A percentile compares a stretch with the other conserved stretches of the same genome.
Conservation (phyloP, 1,284 basidiomycete genomes). For the Malassezia yamatoensis region DNA sequence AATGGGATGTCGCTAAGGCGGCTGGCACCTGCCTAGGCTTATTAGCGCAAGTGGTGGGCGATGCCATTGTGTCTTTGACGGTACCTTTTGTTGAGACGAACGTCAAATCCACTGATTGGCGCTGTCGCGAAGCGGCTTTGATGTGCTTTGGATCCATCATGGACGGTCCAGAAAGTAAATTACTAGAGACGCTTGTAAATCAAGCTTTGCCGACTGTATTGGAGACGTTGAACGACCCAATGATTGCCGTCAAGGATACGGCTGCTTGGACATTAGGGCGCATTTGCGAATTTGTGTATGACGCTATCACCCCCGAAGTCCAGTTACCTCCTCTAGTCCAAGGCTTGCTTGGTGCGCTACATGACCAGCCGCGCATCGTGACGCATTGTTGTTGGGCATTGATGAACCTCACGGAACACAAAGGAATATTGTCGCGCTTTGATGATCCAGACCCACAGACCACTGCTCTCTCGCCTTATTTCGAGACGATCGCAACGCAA, state of each 20-base stretch:
- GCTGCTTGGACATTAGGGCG: constrained; percentile 95
- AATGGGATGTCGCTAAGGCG: constrained; percentile 98
- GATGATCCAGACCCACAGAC: constrained; percentile 54
- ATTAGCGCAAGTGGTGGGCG: constrained; percentile 79
- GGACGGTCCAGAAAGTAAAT: constrained; percentile 79
- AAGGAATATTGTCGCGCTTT: constrained; percentile 32
- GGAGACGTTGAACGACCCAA: constrained; percentile 82
- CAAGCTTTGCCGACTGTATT: constrained; percentile 90
- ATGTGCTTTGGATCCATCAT: constrained; percentile 98
- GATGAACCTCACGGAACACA: constrained; percentile 63
- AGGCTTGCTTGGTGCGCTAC: constrained; percentile 70
- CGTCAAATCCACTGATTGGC: constrained; percentile 84
- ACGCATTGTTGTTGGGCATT: constrained; percentile 93
- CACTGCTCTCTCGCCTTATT: constrained; percentile 72
- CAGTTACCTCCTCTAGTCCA: constrained; percentile 75
- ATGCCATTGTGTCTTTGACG: constrained; percentile 78
- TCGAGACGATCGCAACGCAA: constrained; percentile 56
- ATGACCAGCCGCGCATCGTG: constrained; percentile 73
- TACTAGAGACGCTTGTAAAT: constrained; percentile 79
- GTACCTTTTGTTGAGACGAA: constrained; percentile 97
- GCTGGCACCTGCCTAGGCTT: constrained; percentile 85
- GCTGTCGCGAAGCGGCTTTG: constrained; percentile 85
- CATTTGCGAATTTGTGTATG: constrained; percentile 81
- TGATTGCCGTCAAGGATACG: constrained; percentile 84
- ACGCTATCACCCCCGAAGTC: constrained; percentile 76